Base-by-base conservation (phyloP, 2,329 filamentous ascomycete species). In the Phialemonium atrogriseum region DNA sequence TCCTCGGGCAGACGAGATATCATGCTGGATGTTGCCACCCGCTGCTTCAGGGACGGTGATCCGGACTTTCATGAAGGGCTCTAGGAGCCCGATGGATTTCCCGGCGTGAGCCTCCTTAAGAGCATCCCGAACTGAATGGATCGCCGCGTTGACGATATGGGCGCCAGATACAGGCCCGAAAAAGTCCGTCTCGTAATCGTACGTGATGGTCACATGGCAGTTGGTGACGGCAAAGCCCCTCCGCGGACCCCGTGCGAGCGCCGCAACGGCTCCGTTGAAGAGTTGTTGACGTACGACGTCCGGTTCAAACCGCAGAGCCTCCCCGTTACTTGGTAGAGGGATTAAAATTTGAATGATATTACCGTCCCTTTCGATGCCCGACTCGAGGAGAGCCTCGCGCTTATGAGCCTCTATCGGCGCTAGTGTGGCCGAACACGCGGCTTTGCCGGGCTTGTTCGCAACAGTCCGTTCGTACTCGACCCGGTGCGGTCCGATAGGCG, bases 21-120 rank as follows among this genome's bases (percentile, higher is more conserved):
- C 85, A 40, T 88, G 84, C 12, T 89, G 79, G 8, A 98, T 84
- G 5, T 73, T 73, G 4, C 88, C 87, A 2, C 94, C 78, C 6
- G 75, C 79, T 5, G 71, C 69, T 56, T 95, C 89, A 31, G 91
- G 84, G 30, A 91, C 86, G 43, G 76, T 79, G 49, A 98, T 94
- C 32, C 80, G 77, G 5, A 84, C 85, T 38, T 80, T 78, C 86
- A 96, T 95, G 33, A 98, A 84, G 2, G 91, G 91, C 51, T 98
- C 91, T 60, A 96, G 81, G 23, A 98, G 64, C 2, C 72, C 70
- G 1, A 86, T 71, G 3, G 65, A 60, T 3, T 62, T 51, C 17
- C 60, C 55, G 8, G 68, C 59, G 34, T 74, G 67, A 0, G 78
- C 75, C 12, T 75, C 67, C 30, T 73, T 71, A 1, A 96, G 68